These are phyloP conservation scores for Fusarium lateritium DNA, from an alignment of 2,329 filamentous ascomycete species.

Conservation along the genomic window DNA sequence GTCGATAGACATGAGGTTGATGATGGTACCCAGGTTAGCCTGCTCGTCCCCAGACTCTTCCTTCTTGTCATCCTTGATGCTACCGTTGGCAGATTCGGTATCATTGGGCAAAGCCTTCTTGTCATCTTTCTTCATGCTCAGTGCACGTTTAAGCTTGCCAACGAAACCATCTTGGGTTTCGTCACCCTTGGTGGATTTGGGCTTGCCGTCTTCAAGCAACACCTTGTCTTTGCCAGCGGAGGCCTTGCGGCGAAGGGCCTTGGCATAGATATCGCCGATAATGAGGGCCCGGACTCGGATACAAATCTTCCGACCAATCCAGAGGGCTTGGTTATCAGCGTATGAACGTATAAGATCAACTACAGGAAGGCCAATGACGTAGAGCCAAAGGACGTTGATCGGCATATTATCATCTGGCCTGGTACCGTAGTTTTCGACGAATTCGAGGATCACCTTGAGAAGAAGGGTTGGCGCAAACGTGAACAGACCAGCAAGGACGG, in stretches of 20 bases:
- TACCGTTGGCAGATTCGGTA: constrained; percentile 54
- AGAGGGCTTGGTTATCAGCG: constrained; percentile 87
- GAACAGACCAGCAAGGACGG: constrained; percentile 83
- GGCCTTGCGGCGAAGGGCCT: constrained; percentile 92
- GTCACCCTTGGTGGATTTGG: constrained; percentile 55
- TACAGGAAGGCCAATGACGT: constrained; percentile 89
- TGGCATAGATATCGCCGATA: constrained; percentile 97
- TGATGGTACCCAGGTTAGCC: constrained; percentile 96
- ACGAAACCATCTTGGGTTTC: constrained; percentile 58
- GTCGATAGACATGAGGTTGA: constrained; percentile 99
- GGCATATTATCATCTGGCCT: constrained; percentile 79
- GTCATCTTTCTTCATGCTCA: constrained; percentile 73
- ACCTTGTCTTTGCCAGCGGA: constrained; percentile 82
- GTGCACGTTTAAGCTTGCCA: constrained; percentile 67
- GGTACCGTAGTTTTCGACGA: constrained; percentile 85
- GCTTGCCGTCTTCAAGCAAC: constrained; percentile 68
- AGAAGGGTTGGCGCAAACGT: constrained; percentile 94
- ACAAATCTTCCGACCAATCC: constrained; percentile 94
- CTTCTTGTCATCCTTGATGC: constrained; percentile 56
- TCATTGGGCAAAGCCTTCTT: constrained; percentile 57
- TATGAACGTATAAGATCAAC: constrained; percentile 87
- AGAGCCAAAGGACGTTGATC: constrained; percentile 93
- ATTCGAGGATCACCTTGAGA: constrained; percentile 91
- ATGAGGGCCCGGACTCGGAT: constrained; percentile 94
- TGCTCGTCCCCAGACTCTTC: constrained; percentile 71